These are phyloP conservation scores for Calonectria pseudoturangicola DNA, from an alignment of 2,329 filamentous ascomycete species.

Conservation along the genomic window DNA sequence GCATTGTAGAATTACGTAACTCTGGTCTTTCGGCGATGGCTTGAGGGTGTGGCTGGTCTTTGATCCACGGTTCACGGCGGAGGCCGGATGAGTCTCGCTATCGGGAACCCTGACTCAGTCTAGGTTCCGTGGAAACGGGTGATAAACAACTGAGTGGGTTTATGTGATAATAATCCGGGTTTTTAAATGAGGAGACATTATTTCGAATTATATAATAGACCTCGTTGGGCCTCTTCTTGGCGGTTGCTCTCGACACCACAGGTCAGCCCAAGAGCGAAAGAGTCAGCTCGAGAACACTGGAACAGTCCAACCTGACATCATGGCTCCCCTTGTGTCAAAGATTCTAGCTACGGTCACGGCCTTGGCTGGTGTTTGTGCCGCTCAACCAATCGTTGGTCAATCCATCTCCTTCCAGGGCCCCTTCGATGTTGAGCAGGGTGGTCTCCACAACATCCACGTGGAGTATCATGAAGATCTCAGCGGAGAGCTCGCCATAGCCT, in stretches of 20 bases:
- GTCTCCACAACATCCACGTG: conserved; percentile 43
- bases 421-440: conserved; percentile 33
- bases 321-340: conserved; percentile 23
- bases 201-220: conserved; percentile 4
- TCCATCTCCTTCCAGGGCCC: conserved; percentile 31
- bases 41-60: conserved; percentile 4
- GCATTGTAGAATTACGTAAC: conserved; percentile 10
- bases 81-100: neutral
- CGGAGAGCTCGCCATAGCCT: conserved; percentile 49
- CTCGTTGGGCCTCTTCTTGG: neutral
- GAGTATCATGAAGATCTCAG: conserved; percentile 42
- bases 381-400: conserved; percentile 29
- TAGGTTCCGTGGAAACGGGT: neutral
- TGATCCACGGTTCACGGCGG: neutral
- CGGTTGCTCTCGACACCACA: neutral
- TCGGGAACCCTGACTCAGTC: conserved; percentile 11
- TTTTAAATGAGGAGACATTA: neutral
- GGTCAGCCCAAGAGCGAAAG: neutral
- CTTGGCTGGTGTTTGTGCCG: neutral
- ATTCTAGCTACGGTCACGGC: conserved; percentile 7
- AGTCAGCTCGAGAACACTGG: neutral
- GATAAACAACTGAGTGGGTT: conserved; percentile 3
- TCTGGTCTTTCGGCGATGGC: neutral
- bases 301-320: conserved; percentile 1
- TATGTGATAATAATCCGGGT: neutral